Evolutionary conservation across 768 basidiomycete species (phyloP).

Genomic region (Boletellus sp.): DNA sequence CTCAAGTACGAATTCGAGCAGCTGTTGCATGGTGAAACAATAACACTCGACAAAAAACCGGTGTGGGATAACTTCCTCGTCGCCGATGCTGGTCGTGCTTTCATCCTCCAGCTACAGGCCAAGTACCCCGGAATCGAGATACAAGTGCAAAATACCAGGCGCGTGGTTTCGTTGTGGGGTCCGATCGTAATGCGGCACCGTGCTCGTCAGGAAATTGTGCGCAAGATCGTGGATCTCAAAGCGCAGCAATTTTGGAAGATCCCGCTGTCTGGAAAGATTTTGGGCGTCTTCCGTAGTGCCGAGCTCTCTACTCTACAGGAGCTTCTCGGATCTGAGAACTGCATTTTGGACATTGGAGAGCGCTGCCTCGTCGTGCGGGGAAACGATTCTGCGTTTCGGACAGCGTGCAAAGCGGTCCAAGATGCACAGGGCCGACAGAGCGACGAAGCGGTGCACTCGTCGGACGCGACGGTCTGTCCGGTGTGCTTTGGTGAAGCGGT

Average conservation of each 20-base stretch:
- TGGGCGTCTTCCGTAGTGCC: slow-evolving; percentile 44
- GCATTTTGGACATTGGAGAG: slow-evolving; percentile 43
- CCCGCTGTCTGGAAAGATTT: slow-evolving; percentile 42
- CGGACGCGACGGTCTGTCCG: slow-evolving; percentile 45
- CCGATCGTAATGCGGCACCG: slow-evolving; percentile 36
- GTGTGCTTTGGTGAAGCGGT: slow-evolving; percentile 63
- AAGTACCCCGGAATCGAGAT: slow-evolving; percentile 41
- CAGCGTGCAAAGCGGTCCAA: slow-evolving; percentile 40
- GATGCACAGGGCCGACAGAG: slow-evolving; percentile 35
- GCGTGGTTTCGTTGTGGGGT: slow-evolving; percentile 55
- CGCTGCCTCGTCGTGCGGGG: slow-evolving; percentile 55
- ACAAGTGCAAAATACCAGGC: slow-evolving; percentile 37
- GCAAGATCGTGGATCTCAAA: slow-evolving; percentile 43
- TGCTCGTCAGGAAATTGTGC: slow-evolving; percentile 45
- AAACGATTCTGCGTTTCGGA: slow-evolving; percentile 33
- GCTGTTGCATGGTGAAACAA: slow-evolving; percentile 57
- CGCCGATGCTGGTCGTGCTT: slow-evolving; percentile 38
- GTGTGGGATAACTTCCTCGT: slow-evolving; percentile 68
- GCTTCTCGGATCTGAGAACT: slow-evolving; percentile 55
- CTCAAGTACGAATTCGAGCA: slow-evolving; percentile 61
- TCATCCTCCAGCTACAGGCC: slow-evolving; percentile 43
- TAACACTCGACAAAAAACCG: slow-evolving; percentile 47
- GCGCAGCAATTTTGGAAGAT: slow-evolving; percentile 42
- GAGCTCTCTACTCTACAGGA: slow-evolving; percentile 45
- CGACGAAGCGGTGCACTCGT: slow-evolving; percentile 15